Percentiles rank a stretch among this genome's conserved stretches.
These are phyloP conservation scores for Fistulina hepatica DNA, from an alignment of 1,284 basidiomycete genomes.

Conservation along the genomic window DNA sequence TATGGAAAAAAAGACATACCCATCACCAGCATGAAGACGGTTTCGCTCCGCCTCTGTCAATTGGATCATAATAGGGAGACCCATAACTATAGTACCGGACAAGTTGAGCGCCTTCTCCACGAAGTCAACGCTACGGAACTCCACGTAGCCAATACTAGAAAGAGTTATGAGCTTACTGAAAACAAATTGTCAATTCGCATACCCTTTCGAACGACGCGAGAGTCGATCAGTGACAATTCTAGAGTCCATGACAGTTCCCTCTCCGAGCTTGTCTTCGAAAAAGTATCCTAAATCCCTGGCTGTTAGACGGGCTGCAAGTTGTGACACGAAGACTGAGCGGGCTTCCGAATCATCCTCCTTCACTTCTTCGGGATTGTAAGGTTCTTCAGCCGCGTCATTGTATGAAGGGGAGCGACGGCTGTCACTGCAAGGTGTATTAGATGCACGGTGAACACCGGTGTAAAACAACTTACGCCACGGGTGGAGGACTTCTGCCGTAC, in stretches of 20 bases:
- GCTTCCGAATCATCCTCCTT: conserved; percentile 88
- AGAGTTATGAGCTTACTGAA: conserved; percentile 24
- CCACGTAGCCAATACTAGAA: conserved; percentile 84
- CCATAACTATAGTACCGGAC: conserved; percentile 94
- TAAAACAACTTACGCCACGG: conserved; percentile 5
- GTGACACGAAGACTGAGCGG: conserved; percentile 96
- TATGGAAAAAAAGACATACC: conserved; percentile 34
- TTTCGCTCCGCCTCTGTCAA: conserved; percentile 95
- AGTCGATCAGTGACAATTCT: conserved; percentile 91
- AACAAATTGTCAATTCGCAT: conserved; percentile 18
- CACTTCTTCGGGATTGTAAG: conserved; percentile 62
- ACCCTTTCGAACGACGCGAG: conserved; percentile 94
- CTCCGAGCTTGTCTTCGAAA: conserved; percentile 94
- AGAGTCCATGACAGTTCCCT: conserved; percentile 87
- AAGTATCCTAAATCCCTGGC: conserved; percentile 96
- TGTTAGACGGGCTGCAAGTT: conserved; percentile 90
- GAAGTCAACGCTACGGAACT: conserved; percentile 81
- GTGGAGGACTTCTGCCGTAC: conserved; percentile 1
- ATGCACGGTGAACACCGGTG: neutral
- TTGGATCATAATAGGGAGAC: conserved; percentile 93
- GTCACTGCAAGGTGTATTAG: conserved; percentile 5
- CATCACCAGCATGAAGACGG: conserved; percentile 74
- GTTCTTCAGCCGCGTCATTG: conserved; percentile 49
- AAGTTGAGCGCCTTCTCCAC: conserved; percentile 86
- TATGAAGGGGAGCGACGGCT: conserved; percentile 68